phyloP scores from a whole-genome alignment of 129 eudicot genomes.

The Sambucus nigra region DNA sequence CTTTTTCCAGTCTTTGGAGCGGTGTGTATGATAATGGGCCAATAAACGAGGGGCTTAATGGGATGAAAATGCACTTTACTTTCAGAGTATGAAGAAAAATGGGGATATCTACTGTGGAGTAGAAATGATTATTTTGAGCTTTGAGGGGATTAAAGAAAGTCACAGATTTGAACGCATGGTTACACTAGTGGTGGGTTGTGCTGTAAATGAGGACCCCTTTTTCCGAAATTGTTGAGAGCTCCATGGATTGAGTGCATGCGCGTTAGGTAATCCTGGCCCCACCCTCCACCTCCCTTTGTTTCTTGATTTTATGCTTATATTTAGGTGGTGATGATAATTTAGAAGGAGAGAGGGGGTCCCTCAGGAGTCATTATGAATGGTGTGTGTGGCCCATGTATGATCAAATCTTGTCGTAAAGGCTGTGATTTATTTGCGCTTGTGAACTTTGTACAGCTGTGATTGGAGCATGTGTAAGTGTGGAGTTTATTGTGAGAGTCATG shows the following conservation, averaged over 20 bases:
- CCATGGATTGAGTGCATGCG: conserved; percentile 41
- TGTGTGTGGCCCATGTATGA: background rate
- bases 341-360: background rate
- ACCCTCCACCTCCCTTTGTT: conserved; percentile 17
- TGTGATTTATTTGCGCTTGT: conserved; percentile 6
- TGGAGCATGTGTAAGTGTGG: background rate
- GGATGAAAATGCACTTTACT: conserved; percentile 7
- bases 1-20: conserved; percentile 8
- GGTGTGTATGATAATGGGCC: conserved; percentile 11
- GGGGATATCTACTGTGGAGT: conserved; percentile 20
- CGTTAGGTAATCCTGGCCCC: conserved; percentile 31
- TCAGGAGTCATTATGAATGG: background rate
- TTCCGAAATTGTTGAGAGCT: conserved; percentile 14
- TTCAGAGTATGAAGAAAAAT: conserved; percentile 13
- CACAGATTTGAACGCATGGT: conserved; percentile 26
- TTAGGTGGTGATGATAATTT: conserved; percentile 3
- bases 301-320: background rate
- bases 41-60: conserved; percentile 17
- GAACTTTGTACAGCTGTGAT: conserved; percentile 2
- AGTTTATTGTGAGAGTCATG: background rate
- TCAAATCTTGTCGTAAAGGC: conserved; percentile 5
- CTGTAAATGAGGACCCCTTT: conserved; percentile 23
- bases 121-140: conserved; percentile 25
- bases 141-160: conserved; percentile 19
- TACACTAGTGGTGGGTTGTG: conserved; percentile 20